A percentile compares a stretch with the other conserved stretches of the same genome.
Conservation (phyloP, 2,329 filamentous ascomycete genomes). For the Arthrobotrys sinensis region DNA sequence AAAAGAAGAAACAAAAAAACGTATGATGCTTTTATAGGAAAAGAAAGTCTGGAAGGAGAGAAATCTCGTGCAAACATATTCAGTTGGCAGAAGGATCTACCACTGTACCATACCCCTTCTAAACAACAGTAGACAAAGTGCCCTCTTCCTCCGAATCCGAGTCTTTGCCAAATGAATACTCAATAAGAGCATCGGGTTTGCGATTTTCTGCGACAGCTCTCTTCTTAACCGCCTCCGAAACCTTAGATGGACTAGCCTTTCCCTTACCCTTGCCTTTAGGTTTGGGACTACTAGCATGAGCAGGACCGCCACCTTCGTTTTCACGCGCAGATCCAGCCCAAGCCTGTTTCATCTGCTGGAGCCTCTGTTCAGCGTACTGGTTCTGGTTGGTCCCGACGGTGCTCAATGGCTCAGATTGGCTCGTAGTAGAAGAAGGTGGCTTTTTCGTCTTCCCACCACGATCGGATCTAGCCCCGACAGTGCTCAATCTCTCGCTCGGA, state of each 20-base stretch:
- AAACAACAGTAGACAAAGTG: conserved; percentile 13
- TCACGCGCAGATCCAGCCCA: neutral
- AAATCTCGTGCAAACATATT: neutral
- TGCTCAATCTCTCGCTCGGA: neutral
- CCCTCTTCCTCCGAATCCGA: neutral
- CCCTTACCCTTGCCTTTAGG: neutral
- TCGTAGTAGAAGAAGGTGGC: neutral
- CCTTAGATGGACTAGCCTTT: neutral
- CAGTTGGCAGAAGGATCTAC: neutral
- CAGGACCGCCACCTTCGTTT: neutral
- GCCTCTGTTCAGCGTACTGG: conserved; percentile 2
- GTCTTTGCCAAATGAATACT: neutral
- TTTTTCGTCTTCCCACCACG: neutral
- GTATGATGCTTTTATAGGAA: too few relatives aligned
- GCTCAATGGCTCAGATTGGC: neutral
- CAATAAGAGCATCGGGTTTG: neutral
- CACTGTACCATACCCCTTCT: neutral
- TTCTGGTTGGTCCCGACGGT: conserved; percentile 1
- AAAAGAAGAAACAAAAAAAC: too few relatives aligned
- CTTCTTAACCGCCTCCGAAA: neutral
- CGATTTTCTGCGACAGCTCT: neutral
- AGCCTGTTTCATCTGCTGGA: conserved; percentile 12
- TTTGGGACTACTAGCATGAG: neutral
- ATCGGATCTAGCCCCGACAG: neutral
- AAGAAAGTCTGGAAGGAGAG: neutral